These are phyloP conservation scores for Tephrocybe rancida DNA, from an alignment of 768 basidiomycete species.

Conservation along the genomic window DNA sequence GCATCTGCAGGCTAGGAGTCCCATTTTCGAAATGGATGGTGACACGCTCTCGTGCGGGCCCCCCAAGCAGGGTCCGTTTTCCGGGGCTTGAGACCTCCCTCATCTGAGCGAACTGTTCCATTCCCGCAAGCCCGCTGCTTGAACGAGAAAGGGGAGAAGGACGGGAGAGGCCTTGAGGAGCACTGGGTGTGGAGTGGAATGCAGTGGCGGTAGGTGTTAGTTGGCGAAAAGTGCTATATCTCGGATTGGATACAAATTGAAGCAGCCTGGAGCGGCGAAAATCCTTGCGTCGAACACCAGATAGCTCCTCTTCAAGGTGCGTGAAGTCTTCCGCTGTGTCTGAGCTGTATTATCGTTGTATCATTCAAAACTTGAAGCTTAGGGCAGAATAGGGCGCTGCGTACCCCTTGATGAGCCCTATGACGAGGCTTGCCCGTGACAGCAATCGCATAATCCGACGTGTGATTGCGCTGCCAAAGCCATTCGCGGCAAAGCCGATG, in stretches of 20 bases:
- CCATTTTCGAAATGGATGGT: slow-evolving; percentile 48
- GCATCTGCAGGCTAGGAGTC: slow-evolving; percentile 54
- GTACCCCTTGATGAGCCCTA: slow-evolving; percentile 72
- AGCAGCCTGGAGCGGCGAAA: slow-evolving; percentile 38
- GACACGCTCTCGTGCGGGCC: slow-evolving; percentile 40
- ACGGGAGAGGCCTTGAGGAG: slow-evolving; percentile 15
- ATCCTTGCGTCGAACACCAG: slow-evolving; percentile 11
- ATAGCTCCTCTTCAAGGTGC: slow-evolving; percentile 42
- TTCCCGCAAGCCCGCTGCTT: slow-evolving; percentile 3
- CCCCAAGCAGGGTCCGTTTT: background rate
- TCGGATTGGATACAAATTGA: slow-evolving; percentile 56
- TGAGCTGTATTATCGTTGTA: slow-evolving; percentile 35
- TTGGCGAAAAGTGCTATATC: slow-evolving; percentile 54
- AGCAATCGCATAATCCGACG: slow-evolving; percentile 62
- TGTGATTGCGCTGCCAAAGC: slow-evolving; percentile 54
- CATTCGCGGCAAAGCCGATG: slow-evolving; percentile 58
- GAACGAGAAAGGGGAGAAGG: slow-evolving; percentile 10
- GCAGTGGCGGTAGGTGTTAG: slow-evolving; percentile 46
- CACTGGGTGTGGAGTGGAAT: slow-evolving; percentile 38
- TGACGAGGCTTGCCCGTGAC: slow-evolving; percentile 53
- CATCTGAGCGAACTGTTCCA: slow-evolving; percentile 24
- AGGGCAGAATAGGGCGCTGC: slow-evolving; percentile 20
- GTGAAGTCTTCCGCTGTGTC: slow-evolving; percentile 58
- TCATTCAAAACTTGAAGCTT: background rate
- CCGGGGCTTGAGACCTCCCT: slow-evolving; percentile 10